A percentile compares a stretch with the other conserved stretches of the same genome.
Evolutionary conservation across 2,329 filamentous ascomycete genomes (phyloP).

Genomic region (Didymella pomorum): DNA sequence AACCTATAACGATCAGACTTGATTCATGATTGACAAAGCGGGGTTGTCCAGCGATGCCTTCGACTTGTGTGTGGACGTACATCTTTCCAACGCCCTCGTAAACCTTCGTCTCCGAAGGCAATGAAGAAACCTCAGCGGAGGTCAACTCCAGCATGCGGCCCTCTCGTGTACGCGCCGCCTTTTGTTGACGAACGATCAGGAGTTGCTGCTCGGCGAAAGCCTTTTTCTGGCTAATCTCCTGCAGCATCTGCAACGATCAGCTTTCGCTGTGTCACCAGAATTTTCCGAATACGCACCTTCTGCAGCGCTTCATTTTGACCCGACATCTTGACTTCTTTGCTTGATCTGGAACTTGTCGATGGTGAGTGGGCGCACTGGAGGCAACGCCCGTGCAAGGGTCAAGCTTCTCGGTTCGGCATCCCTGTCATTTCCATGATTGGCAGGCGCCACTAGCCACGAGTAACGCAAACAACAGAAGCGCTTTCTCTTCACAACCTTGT

Average conservation of each 20-base stretch:
- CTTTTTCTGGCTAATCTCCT: constrained; percentile 93
- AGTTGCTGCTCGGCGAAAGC: constrained; percentile 92
- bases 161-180: constrained; percentile 85
- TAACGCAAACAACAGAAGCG: constrained; percentile 15
- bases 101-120: constrained; percentile 78
- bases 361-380: constrained; percentile 20
- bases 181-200: constrained; percentile 81
- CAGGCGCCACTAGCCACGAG: constrained; percentile 12
- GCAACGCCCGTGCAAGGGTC: constrained; percentile 25
- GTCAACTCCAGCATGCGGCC: constrained; percentile 89
- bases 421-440: constrained; percentile 31
- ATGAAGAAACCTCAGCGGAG: constrained; percentile 77
- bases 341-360: constrained; percentile 22
- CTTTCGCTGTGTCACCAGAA: neutral
- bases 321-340: constrained; percentile 69
- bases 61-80: constrained; percentile 57
- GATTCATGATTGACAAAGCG: constrained; percentile 2
- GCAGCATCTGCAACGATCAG: constrained; percentile 70
- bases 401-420: constrained; percentile 34
- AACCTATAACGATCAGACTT: constrained; percentile 70
- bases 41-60: constrained; percentile 4
- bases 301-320: constrained; percentile 93
- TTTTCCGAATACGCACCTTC: constrained; percentile 68
- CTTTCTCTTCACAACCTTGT: neutral
- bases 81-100: constrained; percentile 99